Conservation (phyloP, 768 basidiomycete genomes). For the Antrodiella citrinella region DNA sequence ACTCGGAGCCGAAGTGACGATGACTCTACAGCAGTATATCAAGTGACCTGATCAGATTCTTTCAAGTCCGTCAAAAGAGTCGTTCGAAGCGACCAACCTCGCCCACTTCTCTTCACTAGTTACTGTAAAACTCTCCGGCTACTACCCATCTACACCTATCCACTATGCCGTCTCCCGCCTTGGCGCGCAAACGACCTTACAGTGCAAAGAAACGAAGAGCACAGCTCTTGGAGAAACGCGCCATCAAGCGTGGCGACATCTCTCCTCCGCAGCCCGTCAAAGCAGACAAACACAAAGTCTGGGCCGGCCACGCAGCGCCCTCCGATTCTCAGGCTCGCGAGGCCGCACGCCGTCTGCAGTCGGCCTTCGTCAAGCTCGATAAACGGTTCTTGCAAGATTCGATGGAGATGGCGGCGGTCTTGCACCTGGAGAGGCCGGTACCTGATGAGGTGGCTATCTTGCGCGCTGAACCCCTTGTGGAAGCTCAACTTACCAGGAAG, state of each 20-base stretch:
- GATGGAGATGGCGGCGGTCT: slow-evolving; percentile 42
- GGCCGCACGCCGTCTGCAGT: slow-evolving; percentile 50
- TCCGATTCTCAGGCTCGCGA: slow-evolving; percentile 23
- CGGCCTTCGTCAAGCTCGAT: slow-evolving; percentile 59
- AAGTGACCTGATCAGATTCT: too few relatives aligned
- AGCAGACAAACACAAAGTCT: slow-evolving; percentile 25
- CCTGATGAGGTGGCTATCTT: slow-evolving; percentile 7
- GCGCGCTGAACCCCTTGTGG: slow-evolving; percentile 11
- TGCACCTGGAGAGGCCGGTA: slow-evolving; percentile 53
- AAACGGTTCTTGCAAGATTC: slow-evolving; percentile 53
- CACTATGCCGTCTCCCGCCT: too few relatives aligned
- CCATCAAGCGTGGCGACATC: slow-evolving; percentile 74
- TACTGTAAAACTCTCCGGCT: too few relatives aligned
- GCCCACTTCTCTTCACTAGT: too few relatives aligned
- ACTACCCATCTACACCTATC: too few relatives aligned
- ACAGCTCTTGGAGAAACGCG: slow-evolving; percentile 70
- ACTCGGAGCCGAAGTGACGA: too few relatives aligned
- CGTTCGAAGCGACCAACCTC: too few relatives aligned
- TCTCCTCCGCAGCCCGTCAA: slow-evolving; percentile 20
- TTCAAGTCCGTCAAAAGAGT: too few relatives aligned
- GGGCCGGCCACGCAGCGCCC: slow-evolving; percentile 9
- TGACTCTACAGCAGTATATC: too few relatives aligned
- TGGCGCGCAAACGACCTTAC: slow-evolving; percentile 32
- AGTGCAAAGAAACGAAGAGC: slow-evolving; percentile 66
- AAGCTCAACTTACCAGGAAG: too few relatives aligned